Conservation (phyloP, 345 rosid species). For the Syzygium aromaticum region DNA sequence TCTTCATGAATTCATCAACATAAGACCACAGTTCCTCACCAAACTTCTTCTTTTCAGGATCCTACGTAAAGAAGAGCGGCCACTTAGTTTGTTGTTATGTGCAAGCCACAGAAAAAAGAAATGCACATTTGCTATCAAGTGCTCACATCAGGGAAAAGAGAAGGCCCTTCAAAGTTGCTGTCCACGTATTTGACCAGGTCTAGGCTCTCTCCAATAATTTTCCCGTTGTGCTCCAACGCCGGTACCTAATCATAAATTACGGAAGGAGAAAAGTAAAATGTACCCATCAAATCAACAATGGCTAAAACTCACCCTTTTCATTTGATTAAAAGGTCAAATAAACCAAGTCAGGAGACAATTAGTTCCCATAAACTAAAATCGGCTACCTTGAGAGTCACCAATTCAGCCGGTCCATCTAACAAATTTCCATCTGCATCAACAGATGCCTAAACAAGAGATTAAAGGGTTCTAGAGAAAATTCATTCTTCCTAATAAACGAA, state of each 20-base stretch:
- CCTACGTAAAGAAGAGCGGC: conserved; percentile 22
- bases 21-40: conserved; percentile 54
- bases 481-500: too few relatives aligned
- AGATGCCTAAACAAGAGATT: too few relatives aligned
- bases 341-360: not conserved
- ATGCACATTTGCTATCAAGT: not conserved
- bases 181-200: conserved; percentile 71
- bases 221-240: conserved; percentile 86
- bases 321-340: not conserved
- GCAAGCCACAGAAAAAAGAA: not conserved
- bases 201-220: conserved; percentile 78
- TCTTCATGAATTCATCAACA: conserved; percentile 34
- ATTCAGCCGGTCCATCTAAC: not conserved
- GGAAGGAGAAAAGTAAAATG: not conserved
- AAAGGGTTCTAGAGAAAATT: too few relatives aligned
- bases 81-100: not conserved
- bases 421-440: too few relatives aligned
- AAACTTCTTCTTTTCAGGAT: conserved; percentile 53
- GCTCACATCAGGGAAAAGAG: conserved; percentile 54
- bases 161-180: conserved; percentile 77
- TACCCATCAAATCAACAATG: not conserved
- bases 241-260: conserved; percentile 46
- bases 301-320: not conserved
- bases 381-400: not conserved
- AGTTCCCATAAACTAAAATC: not conserved